Percentiles rank a stretch among this genome's conserved stretches.
phyloP scores from a whole-genome alignment of 2,329 filamentous ascomycete species.

The Pseudocercospora pini-densiflorae region DNA sequence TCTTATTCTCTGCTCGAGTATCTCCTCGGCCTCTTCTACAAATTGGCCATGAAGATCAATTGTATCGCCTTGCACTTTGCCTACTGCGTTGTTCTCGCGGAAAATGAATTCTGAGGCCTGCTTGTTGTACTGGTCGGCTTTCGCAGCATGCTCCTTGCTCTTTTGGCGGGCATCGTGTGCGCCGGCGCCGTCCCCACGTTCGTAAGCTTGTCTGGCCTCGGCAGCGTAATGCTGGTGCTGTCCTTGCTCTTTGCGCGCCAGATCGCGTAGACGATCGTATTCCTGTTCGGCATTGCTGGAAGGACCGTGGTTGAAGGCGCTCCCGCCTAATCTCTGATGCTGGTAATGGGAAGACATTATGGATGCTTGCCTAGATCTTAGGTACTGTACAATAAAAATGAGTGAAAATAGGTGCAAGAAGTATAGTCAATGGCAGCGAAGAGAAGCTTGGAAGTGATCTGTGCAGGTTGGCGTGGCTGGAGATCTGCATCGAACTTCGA shows the following conservation, averaged over 20 bases:
- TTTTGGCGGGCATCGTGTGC: constrained; percentile 85
- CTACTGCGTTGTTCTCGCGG: constrained; percentile 85
- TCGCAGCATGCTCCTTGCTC: constrained; percentile 79
- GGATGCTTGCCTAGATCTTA: background rate
- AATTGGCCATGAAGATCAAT: constrained; percentile 96
- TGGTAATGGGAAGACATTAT: constrained; percentile 25
- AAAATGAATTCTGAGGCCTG: constrained; percentile 95
- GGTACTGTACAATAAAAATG: background rate
- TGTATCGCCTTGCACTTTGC: constrained; percentile 75
- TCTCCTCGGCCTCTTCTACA: constrained; percentile 91
- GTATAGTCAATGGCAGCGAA: background rate
- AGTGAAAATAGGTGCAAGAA: background rate
- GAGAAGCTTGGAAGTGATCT: background rate
- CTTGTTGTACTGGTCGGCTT: constrained; percentile 82
- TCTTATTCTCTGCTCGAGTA: constrained; percentile 82
- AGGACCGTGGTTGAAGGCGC: constrained; percentile 77
- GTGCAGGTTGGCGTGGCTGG: background rate
- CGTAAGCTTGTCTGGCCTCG: constrained; percentile 79
- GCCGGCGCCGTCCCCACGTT: constrained; percentile 76
- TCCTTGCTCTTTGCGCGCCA: constrained; percentile 78
- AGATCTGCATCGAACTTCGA: background rate
- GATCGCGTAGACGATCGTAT: constrained; percentile 86
- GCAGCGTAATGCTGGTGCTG: constrained; percentile 72
- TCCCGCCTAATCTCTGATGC: constrained; percentile 26
- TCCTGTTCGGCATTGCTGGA: constrained; percentile 75